Conservation (phyloP, 106 monocot species). For the Amphibolis antarctica region DNA sequence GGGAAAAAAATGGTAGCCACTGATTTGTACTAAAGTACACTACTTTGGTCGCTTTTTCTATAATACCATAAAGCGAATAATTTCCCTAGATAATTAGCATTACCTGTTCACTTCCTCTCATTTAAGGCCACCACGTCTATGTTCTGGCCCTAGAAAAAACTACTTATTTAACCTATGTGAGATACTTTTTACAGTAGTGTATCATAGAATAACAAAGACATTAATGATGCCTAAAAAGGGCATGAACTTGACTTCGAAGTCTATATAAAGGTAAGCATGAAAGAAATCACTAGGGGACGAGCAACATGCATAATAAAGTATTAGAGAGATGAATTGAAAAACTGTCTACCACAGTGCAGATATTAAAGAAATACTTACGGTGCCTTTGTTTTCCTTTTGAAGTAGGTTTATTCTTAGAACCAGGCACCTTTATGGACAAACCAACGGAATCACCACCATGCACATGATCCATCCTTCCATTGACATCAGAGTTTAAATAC, state of each 20-base stretch:
- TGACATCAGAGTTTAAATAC: neutral
- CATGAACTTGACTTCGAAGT: neutral
- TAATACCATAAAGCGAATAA: no score
- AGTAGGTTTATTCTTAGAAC: neutral
- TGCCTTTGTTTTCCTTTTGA: neutral
- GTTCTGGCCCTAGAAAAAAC: no score
- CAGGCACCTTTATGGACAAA: neutral
- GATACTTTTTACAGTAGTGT: neutral
- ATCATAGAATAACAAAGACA: neutral
- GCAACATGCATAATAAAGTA: no score
- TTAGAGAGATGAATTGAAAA: no score
- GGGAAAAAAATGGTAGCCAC: neutral
- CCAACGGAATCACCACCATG: neutral
- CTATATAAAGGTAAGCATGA: neutral
- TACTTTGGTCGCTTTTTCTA: neutral
- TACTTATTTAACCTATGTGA: neutral
- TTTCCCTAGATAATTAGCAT: no score
- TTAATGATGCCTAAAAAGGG: neutral
- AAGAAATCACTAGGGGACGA: no score
- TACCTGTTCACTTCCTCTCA: neutral
- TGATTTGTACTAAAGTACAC: neutral
- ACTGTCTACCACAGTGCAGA: neutral
- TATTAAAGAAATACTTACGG: slow-evolving; percentile 3
- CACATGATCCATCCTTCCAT: neutral
- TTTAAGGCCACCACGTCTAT: neutral